Evolutionary conservation across 2,329 filamentous ascomycete species (phyloP).

Genomic region (Hypoxylon sp.): DNA sequence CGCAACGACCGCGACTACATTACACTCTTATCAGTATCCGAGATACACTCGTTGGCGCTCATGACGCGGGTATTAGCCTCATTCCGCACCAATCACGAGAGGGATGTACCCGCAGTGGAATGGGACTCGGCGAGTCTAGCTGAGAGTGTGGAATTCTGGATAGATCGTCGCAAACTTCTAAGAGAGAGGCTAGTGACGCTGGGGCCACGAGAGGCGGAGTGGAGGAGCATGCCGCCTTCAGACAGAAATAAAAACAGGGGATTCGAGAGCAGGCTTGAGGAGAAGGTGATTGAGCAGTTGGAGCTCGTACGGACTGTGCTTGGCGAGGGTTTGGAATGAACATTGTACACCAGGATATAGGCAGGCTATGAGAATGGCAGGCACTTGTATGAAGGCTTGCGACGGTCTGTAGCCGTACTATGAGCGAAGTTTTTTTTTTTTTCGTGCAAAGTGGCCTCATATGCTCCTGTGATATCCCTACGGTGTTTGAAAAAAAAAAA

Average conservation of each 20-base stretch:
- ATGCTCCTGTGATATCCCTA: no score
- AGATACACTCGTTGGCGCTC: constrained; percentile 81
- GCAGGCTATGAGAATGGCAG: constrained; percentile 7
- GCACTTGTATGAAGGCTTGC: constrained; percentile 11
- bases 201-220: constrained; percentile 75
- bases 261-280: constrained; percentile 74
- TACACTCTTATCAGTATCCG: constrained; percentile 76
- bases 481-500: no score
- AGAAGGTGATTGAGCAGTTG: constrained; percentile 76
- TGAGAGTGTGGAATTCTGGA: constrained; percentile 85
- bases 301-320: constrained; percentile 66
- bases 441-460: no score
- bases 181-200: constrained; percentile 77
- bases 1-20: constrained; percentile 63
- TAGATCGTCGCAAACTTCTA: constrained; percentile 73
- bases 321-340: constrained; percentile 58
- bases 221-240: constrained; percentile 53
- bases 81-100: constrained; percentile 70
- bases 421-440: constrained; percentile 21
- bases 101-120: constrained; percentile 75
- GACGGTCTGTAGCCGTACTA: constrained; percentile 17
- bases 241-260: constrained; percentile 50
- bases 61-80: constrained; percentile 76
- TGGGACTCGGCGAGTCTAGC: constrained; percentile 78
- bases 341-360: constrained; percentile 13